Evolutionary conservation across 768 basidiomycete species (phyloP).

Genomic region (Auriscalpium microsporum): DNA sequence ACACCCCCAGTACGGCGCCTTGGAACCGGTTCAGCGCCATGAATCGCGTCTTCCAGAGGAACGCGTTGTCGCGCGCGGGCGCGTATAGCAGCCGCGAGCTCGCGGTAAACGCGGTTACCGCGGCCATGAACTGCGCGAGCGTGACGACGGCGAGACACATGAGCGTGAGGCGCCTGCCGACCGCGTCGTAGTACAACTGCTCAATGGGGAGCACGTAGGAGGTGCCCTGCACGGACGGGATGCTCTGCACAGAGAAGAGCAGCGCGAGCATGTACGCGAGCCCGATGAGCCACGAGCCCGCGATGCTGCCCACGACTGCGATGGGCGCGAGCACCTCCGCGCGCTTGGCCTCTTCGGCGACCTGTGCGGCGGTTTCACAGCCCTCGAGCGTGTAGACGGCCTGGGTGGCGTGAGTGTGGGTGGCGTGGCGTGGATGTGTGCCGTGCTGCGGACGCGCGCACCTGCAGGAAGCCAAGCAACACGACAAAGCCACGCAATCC

Average conservation of each 20-base stretch:
- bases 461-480: conserved; percentile 46
- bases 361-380: conserved; percentile 56
- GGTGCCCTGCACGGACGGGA: conserved; percentile 40
- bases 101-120: conserved; percentile 50
- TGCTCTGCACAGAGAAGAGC: conserved; percentile 48
- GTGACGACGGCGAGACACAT: conserved; percentile 43
- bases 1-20: conserved; percentile 47
- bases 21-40: conserved; percentile 45
- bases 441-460: conserved; percentile 14
- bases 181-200: conserved; percentile 48
- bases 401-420: conserved; percentile 15
- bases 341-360: conserved; percentile 49
- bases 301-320: conserved; percentile 47
- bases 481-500: conserved; percentile 45
- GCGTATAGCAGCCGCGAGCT: conserved; percentile 51
- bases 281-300: conserved; percentile 49
- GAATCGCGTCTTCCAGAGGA: conserved; percentile 38
- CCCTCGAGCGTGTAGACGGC: conserved; percentile 56
- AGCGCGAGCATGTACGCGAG: conserved; percentile 51
- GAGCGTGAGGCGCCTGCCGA: conserved; percentile 36
- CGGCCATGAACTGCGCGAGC: conserved; percentile 45
- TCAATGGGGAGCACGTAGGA: conserved; percentile 51
- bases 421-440: background rate
- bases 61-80: conserved; percentile 44
- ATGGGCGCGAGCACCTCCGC: conserved; percentile 50